These are phyloP conservation scores for Quercus agrifolia DNA, from an alignment of 306 rosid species.

Conservation along the genomic window DNA sequence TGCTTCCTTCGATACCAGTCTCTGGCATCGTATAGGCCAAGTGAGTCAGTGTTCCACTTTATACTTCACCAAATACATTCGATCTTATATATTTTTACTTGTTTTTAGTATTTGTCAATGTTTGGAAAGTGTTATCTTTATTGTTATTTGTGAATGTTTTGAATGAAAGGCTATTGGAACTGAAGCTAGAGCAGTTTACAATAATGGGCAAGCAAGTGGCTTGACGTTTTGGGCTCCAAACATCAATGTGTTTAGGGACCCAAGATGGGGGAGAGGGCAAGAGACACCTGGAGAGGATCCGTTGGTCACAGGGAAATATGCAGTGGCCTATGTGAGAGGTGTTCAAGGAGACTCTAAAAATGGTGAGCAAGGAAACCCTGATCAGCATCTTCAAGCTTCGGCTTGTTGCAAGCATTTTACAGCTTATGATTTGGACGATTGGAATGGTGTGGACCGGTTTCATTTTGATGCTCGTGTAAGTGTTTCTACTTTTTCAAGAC, in stretches of 20 bases:
- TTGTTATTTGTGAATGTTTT: neutral
- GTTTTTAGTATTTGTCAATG: too few relatives aligned
- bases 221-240: conserved; percentile 98
- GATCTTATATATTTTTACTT: neutral
- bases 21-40: conserved; percentile 81
- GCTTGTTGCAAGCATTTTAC: conserved; percentile 98
- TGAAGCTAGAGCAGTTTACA: conserved; percentile 77
- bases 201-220: conserved; percentile 73
- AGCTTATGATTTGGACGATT: conserved; percentile 85
- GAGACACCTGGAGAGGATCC: conserved; percentile 99
- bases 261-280: conserved; percentile 97
- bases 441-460: conserved; percentile 72
- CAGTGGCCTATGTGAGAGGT: conserved; percentile 77
- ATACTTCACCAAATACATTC: neutral
- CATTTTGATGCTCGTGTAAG: conserved; percentile 69
- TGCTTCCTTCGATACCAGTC: conserved; percentile 63
- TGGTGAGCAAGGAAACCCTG: neutral
- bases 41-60: conserved; percentile 17
- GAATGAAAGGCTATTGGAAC: conserved; percentile 53
- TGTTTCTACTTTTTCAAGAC: neutral
- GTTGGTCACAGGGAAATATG: conserved; percentile 46
- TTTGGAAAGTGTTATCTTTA: too few relatives aligned
- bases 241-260: conserved; percentile 87
- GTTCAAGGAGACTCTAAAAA: conserved; percentile 63
- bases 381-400: conserved; percentile 64